Evolutionary conservation across 2,329 filamentous ascomycete genomes (phyloP).

Genomic region (Apiospora marii): DNA sequence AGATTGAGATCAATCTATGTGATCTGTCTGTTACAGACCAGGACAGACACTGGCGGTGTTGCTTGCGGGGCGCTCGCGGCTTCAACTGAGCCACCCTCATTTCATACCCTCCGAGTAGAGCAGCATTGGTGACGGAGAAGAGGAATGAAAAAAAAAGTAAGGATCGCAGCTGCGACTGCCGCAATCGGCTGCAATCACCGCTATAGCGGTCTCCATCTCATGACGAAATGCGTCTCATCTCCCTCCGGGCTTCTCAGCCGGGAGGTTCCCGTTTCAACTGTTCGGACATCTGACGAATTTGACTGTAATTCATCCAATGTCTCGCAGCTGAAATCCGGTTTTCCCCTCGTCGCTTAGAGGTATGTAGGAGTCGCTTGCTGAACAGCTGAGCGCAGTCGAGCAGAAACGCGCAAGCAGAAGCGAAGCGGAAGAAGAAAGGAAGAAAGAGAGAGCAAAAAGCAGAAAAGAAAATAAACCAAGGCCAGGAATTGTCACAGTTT

Average conservation of each 20-base stretch:
- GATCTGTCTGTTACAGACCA: not conserved
- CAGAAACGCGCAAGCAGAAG: not conserved
- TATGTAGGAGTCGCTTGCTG: not conserved
- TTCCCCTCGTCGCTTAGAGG: not conserved
- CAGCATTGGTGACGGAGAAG: not conserved
- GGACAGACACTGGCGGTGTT: not conserved
- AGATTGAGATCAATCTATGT: conserved; percentile 3
- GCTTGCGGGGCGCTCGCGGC: not conserved
- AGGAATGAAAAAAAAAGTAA: not conserved
- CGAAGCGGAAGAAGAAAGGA: conserved; percentile 2
- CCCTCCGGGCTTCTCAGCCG: not conserved
- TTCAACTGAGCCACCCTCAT: not conserved
- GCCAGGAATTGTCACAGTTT: not conserved
- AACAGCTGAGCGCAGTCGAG: not conserved
- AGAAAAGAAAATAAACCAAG: not conserved
- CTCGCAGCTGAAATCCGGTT: not conserved
- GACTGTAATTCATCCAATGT: not conserved
- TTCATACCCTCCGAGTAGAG: not conserved
- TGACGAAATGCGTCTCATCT: conserved; percentile 17
- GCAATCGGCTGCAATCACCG: not conserved
- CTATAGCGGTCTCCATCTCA: not conserved
- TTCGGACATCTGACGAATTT: not conserved
- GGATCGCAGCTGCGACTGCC: not conserved
- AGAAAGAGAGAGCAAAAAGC: not conserved
- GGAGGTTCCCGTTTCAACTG: not conserved